Conservation (phyloP, 176 grass and related monocot genomes). For the Aegilops umbellulata region DNA sequence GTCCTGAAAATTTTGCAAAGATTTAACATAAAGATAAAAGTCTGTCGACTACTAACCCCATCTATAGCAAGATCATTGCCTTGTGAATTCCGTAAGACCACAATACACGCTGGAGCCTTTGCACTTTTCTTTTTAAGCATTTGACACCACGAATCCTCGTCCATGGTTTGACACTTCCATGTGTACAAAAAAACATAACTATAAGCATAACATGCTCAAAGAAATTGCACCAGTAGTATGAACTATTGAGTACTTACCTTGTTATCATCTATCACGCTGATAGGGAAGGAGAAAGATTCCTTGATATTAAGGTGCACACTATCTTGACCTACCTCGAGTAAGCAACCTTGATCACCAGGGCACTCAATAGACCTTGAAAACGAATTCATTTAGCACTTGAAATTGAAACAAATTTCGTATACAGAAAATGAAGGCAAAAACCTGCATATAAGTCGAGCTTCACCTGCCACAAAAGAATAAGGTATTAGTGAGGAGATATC, state of each 20-base stretch:
- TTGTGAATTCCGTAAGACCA: not conserved
- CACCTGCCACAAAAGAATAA: conserved; percentile 31
- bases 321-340: conserved; percentile 10
- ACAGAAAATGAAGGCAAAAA: conserved; percentile 12
- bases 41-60: conserved; percentile 12
- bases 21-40: conserved; percentile 7
- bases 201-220: conserved; percentile 14
- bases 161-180: conserved; percentile 41
- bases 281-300: conserved; percentile 52
- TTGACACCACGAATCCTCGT: conserved; percentile 15
- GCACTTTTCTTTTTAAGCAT: conserved; percentile 23
- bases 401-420: not conserved
- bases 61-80: not conserved
- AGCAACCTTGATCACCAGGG: conserved; percentile 31
- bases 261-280: conserved; percentile 41
- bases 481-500: not conserved
- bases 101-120: conserved; percentile 34
- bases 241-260: conserved; percentile 25
- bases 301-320: conserved; percentile 26
- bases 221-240: conserved; percentile 13
- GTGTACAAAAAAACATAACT: not conserved
- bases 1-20: not conserved
- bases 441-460: conserved; percentile 58
- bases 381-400: not conserved
- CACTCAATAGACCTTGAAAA: conserved; percentile 41